These are phyloP conservation scores for Diaporthe sp. DNA, from an alignment of 2,329 filamentous ascomycete species.

Conservation along the genomic window DNA sequence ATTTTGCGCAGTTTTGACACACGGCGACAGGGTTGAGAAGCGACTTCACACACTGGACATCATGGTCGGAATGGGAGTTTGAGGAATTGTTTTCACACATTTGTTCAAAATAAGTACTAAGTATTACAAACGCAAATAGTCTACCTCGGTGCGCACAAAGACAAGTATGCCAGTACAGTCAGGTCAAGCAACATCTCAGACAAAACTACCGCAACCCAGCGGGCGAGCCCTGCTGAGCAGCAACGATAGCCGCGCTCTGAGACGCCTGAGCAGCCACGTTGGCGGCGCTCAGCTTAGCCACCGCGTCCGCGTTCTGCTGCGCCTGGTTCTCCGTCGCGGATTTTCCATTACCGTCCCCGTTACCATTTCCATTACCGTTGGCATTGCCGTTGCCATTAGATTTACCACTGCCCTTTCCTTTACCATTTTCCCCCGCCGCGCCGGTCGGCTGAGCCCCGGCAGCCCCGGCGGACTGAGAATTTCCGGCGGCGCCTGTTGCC, in stretches of 20 bases:
- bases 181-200: too few species aligned
- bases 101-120: background rate
- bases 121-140: background rate
- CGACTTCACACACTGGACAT: background rate
- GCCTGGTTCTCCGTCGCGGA: background rate
- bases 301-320: constrained; percentile 11
- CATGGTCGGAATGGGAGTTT: background rate
- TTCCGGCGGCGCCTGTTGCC: background rate
- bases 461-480: background rate
- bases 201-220: background rate
- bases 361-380: background rate
- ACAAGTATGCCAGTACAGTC: background rate
- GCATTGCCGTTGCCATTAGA: too few species aligned
- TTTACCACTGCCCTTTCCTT: background rate
- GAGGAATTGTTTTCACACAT: background rate
- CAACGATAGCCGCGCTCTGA: constrained; percentile 15
- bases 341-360: background rate
- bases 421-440: background rate
- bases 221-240: constrained; percentile 18
- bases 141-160: background rate
- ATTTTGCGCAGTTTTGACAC: too few species aligned
- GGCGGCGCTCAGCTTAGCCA: constrained; percentile 5
- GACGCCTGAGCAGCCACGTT: constrained; percentile 18
- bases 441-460: background rate
- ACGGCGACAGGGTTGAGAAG: background rate